Evolutionary conservation across 2,329 filamentous ascomycete species (phyloP), one percentile per base, ranked within the genome.

Genomic region (Neoarthrinium moseri): DNA sequence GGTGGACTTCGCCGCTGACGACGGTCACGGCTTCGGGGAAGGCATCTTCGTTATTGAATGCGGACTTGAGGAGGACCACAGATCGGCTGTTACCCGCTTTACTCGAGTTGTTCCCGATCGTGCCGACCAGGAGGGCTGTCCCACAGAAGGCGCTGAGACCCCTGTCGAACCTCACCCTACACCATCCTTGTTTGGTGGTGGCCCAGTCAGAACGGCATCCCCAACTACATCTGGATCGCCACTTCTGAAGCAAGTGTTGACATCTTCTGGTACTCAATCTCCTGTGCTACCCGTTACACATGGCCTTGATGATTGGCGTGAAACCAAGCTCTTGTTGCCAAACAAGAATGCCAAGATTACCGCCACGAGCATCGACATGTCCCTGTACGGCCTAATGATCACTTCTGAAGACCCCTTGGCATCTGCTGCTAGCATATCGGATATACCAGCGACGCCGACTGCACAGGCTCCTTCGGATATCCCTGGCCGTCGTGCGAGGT

Each of bases 1-100:
- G 57, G 89, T 96, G 3, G 94, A 99, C 61, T 97, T 96, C 67
- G 87, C 87, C 32, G 83, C 81, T 17, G 89, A 91, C 53, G 87
- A 94, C 66, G 80, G 81, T n/a, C 73, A 81, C 45, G 81, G 84
- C 39, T 85, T 84, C 21, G 91, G 91, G 17, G 92, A 96, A 65
- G 78, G 76, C 13, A 71, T 95, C 30, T 74, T 95, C 21, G 77
- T 95, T 3, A 75, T 96, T 37, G 76, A 82, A 26, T 87, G 86
- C 57, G 90, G 89, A 1, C 65, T 83, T n/a, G 80, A 81, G 22
- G 80, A 87, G 51, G 75, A 74, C 6, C 68, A 72, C 24, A 65
- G 66, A 11, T 62, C 74, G 17, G 53, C 64, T 6, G 57, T 82
- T 13, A 63, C 58, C 35, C 74, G 78, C 34, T 76, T 71, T 48